These are phyloP conservation scores for Pseudogymnoascus sp. DNA, from an alignment of 2,329 filamentous ascomycete genomes.

Conservation along the genomic window DNA sequence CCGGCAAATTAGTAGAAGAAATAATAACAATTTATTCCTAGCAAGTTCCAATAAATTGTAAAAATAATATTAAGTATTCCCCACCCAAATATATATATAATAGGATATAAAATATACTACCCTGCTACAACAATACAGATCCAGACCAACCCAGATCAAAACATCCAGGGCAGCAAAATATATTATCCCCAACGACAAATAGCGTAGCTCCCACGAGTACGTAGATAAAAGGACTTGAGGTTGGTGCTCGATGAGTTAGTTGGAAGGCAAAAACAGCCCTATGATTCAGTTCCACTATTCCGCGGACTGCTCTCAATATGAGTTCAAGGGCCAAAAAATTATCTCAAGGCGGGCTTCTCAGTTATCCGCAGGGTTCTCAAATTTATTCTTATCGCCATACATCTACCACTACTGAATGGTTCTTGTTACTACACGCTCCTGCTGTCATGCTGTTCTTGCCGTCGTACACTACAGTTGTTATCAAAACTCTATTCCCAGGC, in stretches of 20 bases:
- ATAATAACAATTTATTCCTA: not conserved
- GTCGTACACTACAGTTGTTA: not conserved
- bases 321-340: not conserved
- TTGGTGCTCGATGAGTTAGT: not conserved
- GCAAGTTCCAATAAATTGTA: not conserved
- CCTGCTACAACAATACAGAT: too few species aligned
- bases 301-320: too few species aligned
- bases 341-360: not conserved
- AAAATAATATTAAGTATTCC: too few species aligned
- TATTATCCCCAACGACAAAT: not conserved
- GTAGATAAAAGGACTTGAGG: not conserved
- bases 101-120: too few species aligned
- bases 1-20: too few species aligned
- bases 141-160: too few species aligned
- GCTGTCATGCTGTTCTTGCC: not conserved
- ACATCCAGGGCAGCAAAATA: not conserved
- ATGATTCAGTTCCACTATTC: too few species aligned
- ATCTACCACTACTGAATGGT: not conserved
- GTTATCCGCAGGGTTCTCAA: not conserved
- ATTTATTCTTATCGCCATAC: not conserved
- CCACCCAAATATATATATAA: too few species aligned
- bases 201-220: not conserved
- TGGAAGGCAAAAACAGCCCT: not conserved
- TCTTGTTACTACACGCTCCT: not conserved
- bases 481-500: not conserved